Evolutionary conservation across 2,329 filamentous ascomycete species (phyloP).

Genomic region (Didymella keratinophila): DNA sequence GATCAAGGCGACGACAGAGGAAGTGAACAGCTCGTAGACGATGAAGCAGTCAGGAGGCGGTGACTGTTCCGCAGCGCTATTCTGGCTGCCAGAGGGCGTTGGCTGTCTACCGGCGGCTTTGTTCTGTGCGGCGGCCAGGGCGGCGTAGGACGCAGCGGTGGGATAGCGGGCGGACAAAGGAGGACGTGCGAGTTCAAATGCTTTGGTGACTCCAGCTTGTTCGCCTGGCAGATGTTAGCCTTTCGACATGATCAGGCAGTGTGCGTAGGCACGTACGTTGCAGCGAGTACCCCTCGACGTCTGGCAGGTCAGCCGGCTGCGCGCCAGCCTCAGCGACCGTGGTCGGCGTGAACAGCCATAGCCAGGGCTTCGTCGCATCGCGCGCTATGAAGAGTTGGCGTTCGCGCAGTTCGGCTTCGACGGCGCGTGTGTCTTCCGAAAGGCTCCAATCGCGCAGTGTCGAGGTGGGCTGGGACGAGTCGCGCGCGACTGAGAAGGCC

Average conservation of each 20-base stretch:
- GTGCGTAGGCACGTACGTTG: slow-evolving; percentile 34
- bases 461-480: slow-evolving; percentile 25
- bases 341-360: slow-evolving; percentile 47
- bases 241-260: slow-evolving; percentile 23
- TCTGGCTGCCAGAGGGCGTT: slow-evolving; percentile 4
- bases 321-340: slow-evolving; percentile 35
- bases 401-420: slow-evolving; percentile 42
- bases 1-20: slow-evolving; percentile 48
- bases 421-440: slow-evolving; percentile 41
- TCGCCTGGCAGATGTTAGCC: slow-evolving; percentile 42
- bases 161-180: slow-evolving; percentile 35
- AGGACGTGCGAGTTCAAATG: slow-evolving; percentile 44
- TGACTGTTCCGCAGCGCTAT: background rate
- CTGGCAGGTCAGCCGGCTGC: slow-evolving; percentile 32
- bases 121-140: slow-evolving; percentile 28
- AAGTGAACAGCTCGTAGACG: slow-evolving; percentile 50
- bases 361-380: slow-evolving; percentile 42
- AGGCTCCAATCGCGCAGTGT: slow-evolving; percentile 27
- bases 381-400: slow-evolving; percentile 40
- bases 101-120: slow-evolving; percentile 12
- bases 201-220: slow-evolving; percentile 45
- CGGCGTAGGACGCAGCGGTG: slow-evolving; percentile 31
- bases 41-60: slow-evolving; percentile 42
- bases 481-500: slow-evolving; percentile 44
- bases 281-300: slow-evolving; percentile 41